These are phyloP conservation scores for Jatropha podagrica DNA, from an alignment of 441 rosid genomes.

Conservation along the genomic window DNA sequence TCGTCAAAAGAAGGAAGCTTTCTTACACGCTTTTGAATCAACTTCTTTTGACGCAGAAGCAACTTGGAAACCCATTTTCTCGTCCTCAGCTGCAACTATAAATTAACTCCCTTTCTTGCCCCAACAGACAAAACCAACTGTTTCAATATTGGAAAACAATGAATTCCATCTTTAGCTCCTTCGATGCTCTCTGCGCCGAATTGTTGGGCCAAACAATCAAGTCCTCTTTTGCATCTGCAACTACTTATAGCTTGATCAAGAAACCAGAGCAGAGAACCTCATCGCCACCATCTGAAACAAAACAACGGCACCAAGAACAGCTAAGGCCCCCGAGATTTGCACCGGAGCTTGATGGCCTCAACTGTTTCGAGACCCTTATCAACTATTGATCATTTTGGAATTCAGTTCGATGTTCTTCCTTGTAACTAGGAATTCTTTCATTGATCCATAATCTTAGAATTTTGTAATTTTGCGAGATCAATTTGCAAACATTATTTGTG, in stretches of 20 bases:
- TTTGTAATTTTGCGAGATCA: too few species aligned
- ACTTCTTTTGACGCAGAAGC: not conserved
- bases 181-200: constrained; percentile 46
- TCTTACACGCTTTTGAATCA: not conserved
- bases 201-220: constrained; percentile 31
- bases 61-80: not conserved
- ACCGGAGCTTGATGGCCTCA: constrained; percentile 51
- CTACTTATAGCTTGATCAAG: not conserved
- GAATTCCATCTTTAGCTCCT: constrained; percentile 61
- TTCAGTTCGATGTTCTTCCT: not conserved
- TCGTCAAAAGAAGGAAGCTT: too few species aligned
- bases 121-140: not conserved
- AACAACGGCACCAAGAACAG: not conserved
- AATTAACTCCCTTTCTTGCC: not conserved
- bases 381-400: constrained; percentile 1
- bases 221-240: constrained; percentile 20
- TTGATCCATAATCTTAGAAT: not conserved
- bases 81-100: not conserved
- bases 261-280: constrained; percentile 10
- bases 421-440: not conserved
- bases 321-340: constrained; percentile 37
- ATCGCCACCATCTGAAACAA: not conserved
- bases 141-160: constrained; percentile 13
- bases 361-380: constrained; percentile 57
- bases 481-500: too few species aligned